phyloP scores from a whole-genome alignment of 352 stramenopile species.

The Globisporangium irregulare region DNA sequence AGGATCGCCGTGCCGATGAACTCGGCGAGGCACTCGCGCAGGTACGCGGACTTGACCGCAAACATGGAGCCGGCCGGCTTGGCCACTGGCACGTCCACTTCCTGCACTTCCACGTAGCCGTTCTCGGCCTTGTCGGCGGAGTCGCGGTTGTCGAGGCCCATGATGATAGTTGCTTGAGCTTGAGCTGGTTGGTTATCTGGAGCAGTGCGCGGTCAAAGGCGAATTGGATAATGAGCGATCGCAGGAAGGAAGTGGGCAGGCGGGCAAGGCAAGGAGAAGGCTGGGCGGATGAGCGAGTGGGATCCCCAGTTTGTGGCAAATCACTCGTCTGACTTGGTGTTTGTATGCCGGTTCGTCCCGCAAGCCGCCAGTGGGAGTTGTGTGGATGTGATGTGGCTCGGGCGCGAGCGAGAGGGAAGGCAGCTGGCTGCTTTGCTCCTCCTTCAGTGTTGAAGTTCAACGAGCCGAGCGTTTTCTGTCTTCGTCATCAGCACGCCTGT shows the following conservation, averaged over 20 bases:
- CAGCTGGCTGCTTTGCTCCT: no score
- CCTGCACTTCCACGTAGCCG: conserved; percentile 10
- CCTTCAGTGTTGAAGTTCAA: no score
- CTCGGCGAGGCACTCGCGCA: conserved; percentile 61
- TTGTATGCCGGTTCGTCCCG: background rate
- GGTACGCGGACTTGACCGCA: conserved; percentile 23
- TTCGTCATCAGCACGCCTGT: no score
- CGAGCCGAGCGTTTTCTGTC: no score
- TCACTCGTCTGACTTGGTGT: background rate
- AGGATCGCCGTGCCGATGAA: conserved; percentile 41
- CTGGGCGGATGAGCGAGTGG: background rate
- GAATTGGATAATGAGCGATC: conserved; percentile 13
- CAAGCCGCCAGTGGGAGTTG: no score
- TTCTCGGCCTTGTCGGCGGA: conserved; percentile 16
- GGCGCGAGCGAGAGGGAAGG: background rate
- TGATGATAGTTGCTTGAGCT: background rate
- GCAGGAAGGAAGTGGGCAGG: background rate
- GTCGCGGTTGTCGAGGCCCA: conserved; percentile 15
- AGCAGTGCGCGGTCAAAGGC: conserved; percentile 1
- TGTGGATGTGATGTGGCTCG: background rate
- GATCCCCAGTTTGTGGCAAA: background rate
- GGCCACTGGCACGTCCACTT: conserved; percentile 2
- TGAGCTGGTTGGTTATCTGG: background rate
- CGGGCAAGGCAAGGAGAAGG: background rate
- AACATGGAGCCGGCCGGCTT: conserved; percentile 3